phyloP scores from a whole-genome alignment of 306 rosid species.

The cucumber (Cucumis sativus) region DNA sequence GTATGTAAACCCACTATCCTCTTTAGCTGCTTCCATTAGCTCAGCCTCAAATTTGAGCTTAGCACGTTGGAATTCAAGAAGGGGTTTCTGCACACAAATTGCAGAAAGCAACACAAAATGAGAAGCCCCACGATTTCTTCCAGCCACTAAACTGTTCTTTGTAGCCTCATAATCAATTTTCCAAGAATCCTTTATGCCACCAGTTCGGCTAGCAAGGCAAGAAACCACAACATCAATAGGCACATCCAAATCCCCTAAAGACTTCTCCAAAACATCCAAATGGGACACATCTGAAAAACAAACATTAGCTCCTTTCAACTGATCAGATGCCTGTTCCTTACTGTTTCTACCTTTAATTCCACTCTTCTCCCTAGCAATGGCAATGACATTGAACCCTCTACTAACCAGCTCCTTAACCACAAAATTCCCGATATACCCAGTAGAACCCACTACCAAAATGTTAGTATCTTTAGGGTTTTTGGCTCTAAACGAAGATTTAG shows the following conservation, averaged over 20 bases:
- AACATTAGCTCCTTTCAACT: conserved; percentile 64
- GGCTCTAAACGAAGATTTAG: conserved; percentile 37
- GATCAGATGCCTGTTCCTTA: conserved; percentile 41
- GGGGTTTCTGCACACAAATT: conserved; percentile 94
- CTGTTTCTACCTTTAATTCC: conserved; percentile 57
- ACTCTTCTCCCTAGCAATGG: conserved; percentile 76
- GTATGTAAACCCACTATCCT: conserved; percentile 46
- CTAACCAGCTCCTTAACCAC: conserved; percentile 67
- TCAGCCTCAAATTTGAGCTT: conserved; percentile 88
- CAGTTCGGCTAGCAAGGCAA: conserved; percentile 85
- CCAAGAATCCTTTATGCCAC: conserved; percentile 95
- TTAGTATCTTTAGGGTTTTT: conserved; percentile 63
- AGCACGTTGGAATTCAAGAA: conserved; percentile 85
- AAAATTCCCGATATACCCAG: conserved; percentile 92
- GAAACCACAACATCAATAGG: conserved; percentile 81
- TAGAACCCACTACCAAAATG: conserved; percentile 73
- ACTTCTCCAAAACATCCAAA: conserved; percentile 47
- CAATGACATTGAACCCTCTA: conserved; percentile 72
- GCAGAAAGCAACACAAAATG: conserved; percentile 94
- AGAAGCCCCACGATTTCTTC: conserved; percentile 70
- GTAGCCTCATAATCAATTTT: conserved; percentile 95
- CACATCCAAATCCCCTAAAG: conserved; percentile 31
- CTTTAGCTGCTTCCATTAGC: conserved; percentile 44
- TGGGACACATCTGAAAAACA: conserved; percentile 75
- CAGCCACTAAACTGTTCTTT: conserved; percentile 68